Evolutionary conservation across 1,284 basidiomycete genomes (phyloP), one percentile per base, ranked within the genome.

Genomic region (Cryptococcus sp.): DNA sequence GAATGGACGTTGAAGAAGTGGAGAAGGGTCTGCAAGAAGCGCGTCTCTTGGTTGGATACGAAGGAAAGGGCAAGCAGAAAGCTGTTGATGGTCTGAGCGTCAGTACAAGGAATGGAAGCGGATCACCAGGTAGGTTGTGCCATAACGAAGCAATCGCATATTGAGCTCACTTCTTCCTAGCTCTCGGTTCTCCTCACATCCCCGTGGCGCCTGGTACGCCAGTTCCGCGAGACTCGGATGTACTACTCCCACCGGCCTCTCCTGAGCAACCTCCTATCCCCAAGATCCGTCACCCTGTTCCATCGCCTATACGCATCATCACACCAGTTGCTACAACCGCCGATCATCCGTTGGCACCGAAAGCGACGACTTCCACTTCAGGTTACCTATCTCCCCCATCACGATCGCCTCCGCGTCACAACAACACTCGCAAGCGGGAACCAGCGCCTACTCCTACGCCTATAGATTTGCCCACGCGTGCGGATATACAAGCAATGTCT

Each of bases 1-100:
- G 90, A 25, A 78, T 85, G 49, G 75, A 78, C 55, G 72, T 76
- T 7, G 74, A 73, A 11, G 75, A 72, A 43, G 66, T 78, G 15
- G 75, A 76, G 62, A 68, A 69, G 34, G 72, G 74, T 13, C 46
- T 75, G 50, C 61, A 61, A 22, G 71, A 74, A 58, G 72, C 73
- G 2, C 68, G 69, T 48, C 54, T 68, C 3, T 57, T 76, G 43
- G 64, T 64, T 5, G 69, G 71, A 5, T 51, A 63, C 40, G 44
- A 52, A 22, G 59, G 63, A n/a, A 64, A 62, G 47, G 67, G 60
- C 43, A 70, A 73, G 54, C 69, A 59, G 37, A 54, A 50, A 46
- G 60, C 29, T 34, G 43, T 58, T 41, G 58, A 61, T 15, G 73
- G 68, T 15, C 45, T 68, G 20, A 68, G 66, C 13, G 62, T 64